Conservation (phyloP, 805 yeast genomes). For the Spathaspora arborariae region DNA sequence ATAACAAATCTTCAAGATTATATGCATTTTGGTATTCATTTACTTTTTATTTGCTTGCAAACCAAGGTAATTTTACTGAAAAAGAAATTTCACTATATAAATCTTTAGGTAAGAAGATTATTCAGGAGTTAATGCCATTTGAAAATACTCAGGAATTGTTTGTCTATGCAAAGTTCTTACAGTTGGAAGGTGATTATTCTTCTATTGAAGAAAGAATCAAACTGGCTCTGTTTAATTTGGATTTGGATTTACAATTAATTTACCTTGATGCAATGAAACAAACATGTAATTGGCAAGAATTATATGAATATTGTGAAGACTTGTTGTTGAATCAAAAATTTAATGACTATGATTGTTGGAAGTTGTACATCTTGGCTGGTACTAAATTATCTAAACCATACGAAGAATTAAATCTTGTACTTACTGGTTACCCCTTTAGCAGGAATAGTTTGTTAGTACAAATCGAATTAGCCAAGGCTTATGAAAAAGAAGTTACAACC, state of each 20-base stretch:
- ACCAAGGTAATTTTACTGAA: constrained; percentile 20
- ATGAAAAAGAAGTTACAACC: constrained; percentile 19
- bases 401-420: constrained; percentile 21
- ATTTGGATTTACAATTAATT: constrained; percentile 61
- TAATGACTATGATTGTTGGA: constrained; percentile 81
- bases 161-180: constrained; percentile 51
- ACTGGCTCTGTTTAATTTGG: constrained; percentile 30
- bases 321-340: constrained; percentile 47
- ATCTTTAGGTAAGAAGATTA: constrained; percentile 54
- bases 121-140: constrained; percentile 51
- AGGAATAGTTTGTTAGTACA: constrained; percentile 29
- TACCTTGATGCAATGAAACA: constrained; percentile 46
- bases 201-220: constrained; percentile 16
- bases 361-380: constrained; percentile 46
- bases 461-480: constrained; percentile 20
- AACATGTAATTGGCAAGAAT: constrained; percentile 37
- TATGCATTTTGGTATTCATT: constrained; percentile 55
- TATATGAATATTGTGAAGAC: constrained; percentile 37
- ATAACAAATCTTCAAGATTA: constrained; percentile 22
- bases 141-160: constrained; percentile 62
- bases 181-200: constrained; percentile 29
- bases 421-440: constrained; percentile 11
- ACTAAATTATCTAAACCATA: constrained; percentile 27
- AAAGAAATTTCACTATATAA: constrained; percentile 54
- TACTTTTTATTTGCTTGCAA: constrained; percentile 39